These are phyloP conservation scores for Trifolium dubium DNA, from an alignment of 306 rosid species.

Conservation along the genomic window DNA sequence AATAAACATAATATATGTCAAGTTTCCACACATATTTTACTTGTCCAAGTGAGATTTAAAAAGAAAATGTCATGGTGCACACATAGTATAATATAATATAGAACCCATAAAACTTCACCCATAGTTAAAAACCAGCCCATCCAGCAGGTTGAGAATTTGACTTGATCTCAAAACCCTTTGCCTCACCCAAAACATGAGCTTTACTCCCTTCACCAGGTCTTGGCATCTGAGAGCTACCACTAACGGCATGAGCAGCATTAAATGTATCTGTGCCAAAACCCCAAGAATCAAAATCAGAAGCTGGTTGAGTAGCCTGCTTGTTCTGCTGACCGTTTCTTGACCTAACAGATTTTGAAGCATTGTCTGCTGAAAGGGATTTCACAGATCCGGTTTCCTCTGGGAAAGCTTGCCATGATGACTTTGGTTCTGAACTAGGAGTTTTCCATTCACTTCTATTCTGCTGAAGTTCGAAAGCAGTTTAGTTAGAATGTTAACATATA, in stretches of 20 bases:
- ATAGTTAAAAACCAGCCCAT: conserved; percentile 89
- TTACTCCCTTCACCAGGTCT: conserved; percentile 58
- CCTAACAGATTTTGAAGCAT: conserved; percentile 68
- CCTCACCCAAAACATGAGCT: conserved; percentile 53
- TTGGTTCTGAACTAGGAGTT: conserved; percentile 63
- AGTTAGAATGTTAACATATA: neutral
- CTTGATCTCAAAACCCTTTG: conserved; percentile 59
- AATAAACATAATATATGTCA: conserved; percentile 43
- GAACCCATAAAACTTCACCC: conserved; percentile 35
- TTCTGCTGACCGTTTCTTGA: conserved; percentile 63
- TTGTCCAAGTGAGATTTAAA: conserved; percentile 35
- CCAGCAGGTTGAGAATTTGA: conserved; percentile 88
- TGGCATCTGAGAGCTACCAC: conserved; percentile 58
- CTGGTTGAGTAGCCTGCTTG: conserved; percentile 53
- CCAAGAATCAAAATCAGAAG: conserved; percentile 70
- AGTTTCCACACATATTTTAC: conserved; percentile 42
- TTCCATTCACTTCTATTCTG: conserved; percentile 59
- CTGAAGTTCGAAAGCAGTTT: conserved; percentile 47
- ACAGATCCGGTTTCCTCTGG: conserved; percentile 59
- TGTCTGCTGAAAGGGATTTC: conserved; percentile 54
- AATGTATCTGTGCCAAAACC: conserved; percentile 81
- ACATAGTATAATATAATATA: conserved; percentile 35
- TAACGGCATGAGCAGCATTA: conserved; percentile 60
- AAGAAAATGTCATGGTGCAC: conserved; percentile 27
- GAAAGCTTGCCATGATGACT: conserved; percentile 80